These are phyloP conservation scores for Aspergillus awamori DNA, from an alignment of 2,329 filamentous ascomycete species.

Conservation along the genomic window DNA sequence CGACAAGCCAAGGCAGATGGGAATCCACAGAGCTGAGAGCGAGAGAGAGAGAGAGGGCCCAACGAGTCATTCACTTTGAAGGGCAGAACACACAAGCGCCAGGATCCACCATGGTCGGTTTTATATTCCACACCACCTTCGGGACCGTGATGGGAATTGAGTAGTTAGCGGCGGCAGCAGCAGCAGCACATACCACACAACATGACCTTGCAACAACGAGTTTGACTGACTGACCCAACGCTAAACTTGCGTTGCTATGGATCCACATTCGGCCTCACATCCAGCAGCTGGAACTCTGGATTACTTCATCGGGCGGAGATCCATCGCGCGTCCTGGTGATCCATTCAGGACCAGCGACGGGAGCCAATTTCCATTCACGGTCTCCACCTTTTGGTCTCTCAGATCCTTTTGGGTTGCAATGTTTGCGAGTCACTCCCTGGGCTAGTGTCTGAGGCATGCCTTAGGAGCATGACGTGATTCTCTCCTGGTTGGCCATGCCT, in stretches of 20 bases:
- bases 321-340: conserved; percentile 10
- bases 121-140: neutral
- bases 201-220: conserved; percentile 1
- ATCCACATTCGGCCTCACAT: neutral
- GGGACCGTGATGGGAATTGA: neutral
- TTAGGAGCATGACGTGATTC: conserved; percentile 17
- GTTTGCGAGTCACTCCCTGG: conserved; percentile 4
- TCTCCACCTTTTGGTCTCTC: conserved; percentile 12
- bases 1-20: neutral
- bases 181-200: neutral
- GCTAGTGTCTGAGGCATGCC: conserved; percentile 6
- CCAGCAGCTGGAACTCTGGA: conserved; percentile 6
- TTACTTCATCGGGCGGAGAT: conserved; percentile 12
- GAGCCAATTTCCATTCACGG: conserved; percentile 1
- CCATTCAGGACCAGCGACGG: conserved; percentile 13
- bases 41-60: neutral
- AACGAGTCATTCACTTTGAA: neutral
- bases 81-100: conserved; percentile 1
- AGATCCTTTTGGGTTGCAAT: conserved; percentile 13
- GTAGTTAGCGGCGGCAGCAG: neutral
- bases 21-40: neutral
- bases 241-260: conserved; percentile 1
- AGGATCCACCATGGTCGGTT: neutral
- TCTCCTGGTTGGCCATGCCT: neutral
- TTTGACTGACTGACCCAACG: neutral